Base-by-base conservation (phyloP, 495 filamentous ascomycete genomes). In the Aspergillus nidulans region DNA sequence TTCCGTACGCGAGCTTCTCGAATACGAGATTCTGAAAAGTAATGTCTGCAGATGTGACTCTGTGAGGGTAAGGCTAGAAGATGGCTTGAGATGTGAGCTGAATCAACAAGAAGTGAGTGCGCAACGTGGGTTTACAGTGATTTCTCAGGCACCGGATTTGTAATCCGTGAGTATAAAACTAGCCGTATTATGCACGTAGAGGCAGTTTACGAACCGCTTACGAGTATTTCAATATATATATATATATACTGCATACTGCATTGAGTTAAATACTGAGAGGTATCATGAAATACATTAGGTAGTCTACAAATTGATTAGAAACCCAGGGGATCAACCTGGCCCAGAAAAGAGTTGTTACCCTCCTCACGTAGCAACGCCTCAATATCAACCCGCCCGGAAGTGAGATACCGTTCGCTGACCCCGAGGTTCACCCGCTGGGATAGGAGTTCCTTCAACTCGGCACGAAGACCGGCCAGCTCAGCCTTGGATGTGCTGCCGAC, bases 361-460 rank as follows among this genome's bases (percentile, higher is more conserved):
- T 76, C 80, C 19, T 79, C 82, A 4, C 85, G 84, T 53, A 97
- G 66, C 51, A 96, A 65, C 50, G 84, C 87, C 62, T 91, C 85
- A 26, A 97, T 80, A 77, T 98, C 89, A 20, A 97, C 79, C 10
- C 82, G 77, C 15, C 89, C 89, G 48, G 82, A 79, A 0, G 90
- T 91, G 55, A 97, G 73, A 73, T 97, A 98, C 68, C 77, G 82
- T 75, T 92, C 91, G 62, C 90, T 96, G 12, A 98, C 91, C 5
- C 94, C 94, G 21, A 89, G 81, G 70, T 98, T 98, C 28, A 98
- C 77, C 42, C 89, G 79, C 70, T 88, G 83, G 23, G 74, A 77
- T 62, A 98, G 74, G 52, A 92, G 61, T 19, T 68, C 42, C 24
- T 72, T 77, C 46, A 77, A 55, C 60, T 77, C 69, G 2, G 72